These are phyloP conservation scores for Ophiocordyceps camponoti-leonardi DNA, from an alignment of 2,329 filamentous ascomycete genomes.

Conservation along the genomic window DNA sequence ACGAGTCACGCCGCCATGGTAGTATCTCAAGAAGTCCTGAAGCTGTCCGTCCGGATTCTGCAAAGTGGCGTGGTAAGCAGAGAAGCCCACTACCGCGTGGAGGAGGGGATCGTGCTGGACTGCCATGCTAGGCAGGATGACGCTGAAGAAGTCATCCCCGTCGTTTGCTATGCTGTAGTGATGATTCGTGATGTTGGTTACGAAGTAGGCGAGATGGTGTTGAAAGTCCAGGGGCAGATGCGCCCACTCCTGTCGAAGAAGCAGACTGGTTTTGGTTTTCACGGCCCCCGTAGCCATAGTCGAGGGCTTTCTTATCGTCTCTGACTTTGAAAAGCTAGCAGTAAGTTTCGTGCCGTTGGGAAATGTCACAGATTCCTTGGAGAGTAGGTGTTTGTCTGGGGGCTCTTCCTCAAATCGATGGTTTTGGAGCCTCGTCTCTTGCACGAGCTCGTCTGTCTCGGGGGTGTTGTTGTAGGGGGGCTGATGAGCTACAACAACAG, in stretches of 20 bases:
- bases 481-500: slow-evolving; percentile 17
- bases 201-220: slow-evolving; percentile 64
- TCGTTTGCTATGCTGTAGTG: slow-evolving; percentile 70
- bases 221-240: slow-evolving; percentile 53
- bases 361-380: slow-evolving; percentile 13
- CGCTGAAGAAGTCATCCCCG: slow-evolving; percentile 54
- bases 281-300: slow-evolving; percentile 12
- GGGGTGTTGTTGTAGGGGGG: slow-evolving; percentile 35
- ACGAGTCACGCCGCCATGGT: slow-evolving; percentile 70
- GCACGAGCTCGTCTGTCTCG: slow-evolving; percentile 24
- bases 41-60: slow-evolving; percentile 55
- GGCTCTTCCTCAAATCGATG: slow-evolving; percentile 39
- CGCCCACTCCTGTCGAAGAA: slow-evolving; percentile 28
- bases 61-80: slow-evolving; percentile 71
- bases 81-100: slow-evolving; percentile 74
- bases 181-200: slow-evolving; percentile 58
- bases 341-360: slow-evolving; percentile 15
- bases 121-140: slow-evolving; percentile 54
- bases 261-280: slow-evolving; percentile 8
- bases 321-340: slow-evolving; percentile 28
- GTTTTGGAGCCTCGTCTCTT: slow-evolving; percentile 26
- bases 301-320: slow-evolving; percentile 34
- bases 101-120: slow-evolving; percentile 61
- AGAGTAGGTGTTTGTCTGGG: slow-evolving; percentile 10
- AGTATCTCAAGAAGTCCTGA: slow-evolving; percentile 71